These are phyloP conservation scores for Ustilago esculenta DNA, from an alignment of 1,284 basidiomycete species.

Conservation along the genomic window DNA sequence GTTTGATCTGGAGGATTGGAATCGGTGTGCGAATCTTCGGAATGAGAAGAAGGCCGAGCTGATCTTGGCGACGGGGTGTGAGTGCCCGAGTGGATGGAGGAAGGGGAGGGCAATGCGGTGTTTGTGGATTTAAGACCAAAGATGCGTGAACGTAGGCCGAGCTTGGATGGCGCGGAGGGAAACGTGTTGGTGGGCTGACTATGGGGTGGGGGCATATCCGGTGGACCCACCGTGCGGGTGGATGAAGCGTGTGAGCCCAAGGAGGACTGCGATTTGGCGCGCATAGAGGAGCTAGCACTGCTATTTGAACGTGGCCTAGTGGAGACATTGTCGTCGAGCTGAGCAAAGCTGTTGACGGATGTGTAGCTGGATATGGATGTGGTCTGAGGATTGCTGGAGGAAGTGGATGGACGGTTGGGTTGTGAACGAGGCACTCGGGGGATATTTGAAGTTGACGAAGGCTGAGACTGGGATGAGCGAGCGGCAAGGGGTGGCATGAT, in stretches of 20 bases:
- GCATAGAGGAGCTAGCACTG: constrained; percentile 11
- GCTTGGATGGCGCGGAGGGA: constrained; percentile 15
- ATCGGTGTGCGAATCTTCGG: constrained; percentile 32
- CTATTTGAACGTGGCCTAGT: constrained; percentile 34
- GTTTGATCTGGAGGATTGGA: background rate
- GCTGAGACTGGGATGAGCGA: constrained; percentile 8
- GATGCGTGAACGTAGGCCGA: constrained; percentile 36
- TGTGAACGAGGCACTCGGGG: background rate
- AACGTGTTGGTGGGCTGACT: background rate
- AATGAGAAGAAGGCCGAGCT: constrained; percentile 19
- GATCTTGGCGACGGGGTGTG: constrained; percentile 31
- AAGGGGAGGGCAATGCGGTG: constrained; percentile 9
- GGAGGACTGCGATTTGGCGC: background rate
- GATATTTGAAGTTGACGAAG: background rate
- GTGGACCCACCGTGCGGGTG: background rate
- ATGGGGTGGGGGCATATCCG: background rate
- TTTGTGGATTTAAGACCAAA: constrained; percentile 37
- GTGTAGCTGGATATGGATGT: constrained; percentile 13
- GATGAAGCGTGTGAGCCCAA: background rate
- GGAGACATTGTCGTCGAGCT: constrained; percentile 1
- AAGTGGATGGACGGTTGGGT: background rate
- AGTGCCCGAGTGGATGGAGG: constrained; percentile 20
- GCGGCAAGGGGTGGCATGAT: constrained; percentile 2
- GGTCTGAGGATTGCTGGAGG: background rate
- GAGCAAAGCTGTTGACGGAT: constrained; percentile 8